Evolutionary conservation across 1,284 basidiomycete genomes (phyloP), one percentile per base, ranked within the genome.

Genomic region (Trichosporon coremiiforme): DNA sequence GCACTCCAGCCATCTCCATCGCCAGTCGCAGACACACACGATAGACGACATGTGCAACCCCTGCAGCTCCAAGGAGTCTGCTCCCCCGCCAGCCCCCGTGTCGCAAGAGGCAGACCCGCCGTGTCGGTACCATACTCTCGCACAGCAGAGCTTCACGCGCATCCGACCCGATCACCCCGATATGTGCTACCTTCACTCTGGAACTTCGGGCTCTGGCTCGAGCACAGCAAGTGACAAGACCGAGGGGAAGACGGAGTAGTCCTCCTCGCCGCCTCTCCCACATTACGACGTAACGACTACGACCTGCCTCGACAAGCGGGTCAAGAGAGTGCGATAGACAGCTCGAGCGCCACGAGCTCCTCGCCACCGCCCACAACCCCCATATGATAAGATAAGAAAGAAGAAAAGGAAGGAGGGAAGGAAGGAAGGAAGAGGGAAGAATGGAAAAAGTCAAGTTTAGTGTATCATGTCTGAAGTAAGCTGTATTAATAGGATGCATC

Each of bases 161-260:
- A 60, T 60, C 31, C 57, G 57, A 1, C 57, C 57, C 12, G 57
- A 60, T 9, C 57, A 60, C 57, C 57, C 57, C 57, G 57, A 60
- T n/a, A 60, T 25, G 15, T 60, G 57, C 17, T 60, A 60, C 31
- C 15, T 31, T 17, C 12, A 20, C 31, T 10, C 31, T 6, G 57
- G 29, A 13, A 4, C 55, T 1, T 31, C 57, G 57, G 9, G 15
- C 15, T 5, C 55, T 12, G 13, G 29, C 8, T 17, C 55, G 25
- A 33, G 29, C 15, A 33, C 29, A 0, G 29, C 4, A 31, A 29
- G 22, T 10, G 31, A 60, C 15, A 60, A 60, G 57, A 3, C 7
- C 57, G 29, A 33, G 31, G 8, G 2, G 4, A 53, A 53, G 47
- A 22, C 4, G 15, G 47, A 20, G 22, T 53, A 53, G 47, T 22